Percentiles rank a stretch among this genome's conserved stretches.
These are phyloP conservation scores for Annulohypoxylon stygium DNA, from an alignment of 495 filamentous ascomycete species.

Conservation along the genomic window DNA sequence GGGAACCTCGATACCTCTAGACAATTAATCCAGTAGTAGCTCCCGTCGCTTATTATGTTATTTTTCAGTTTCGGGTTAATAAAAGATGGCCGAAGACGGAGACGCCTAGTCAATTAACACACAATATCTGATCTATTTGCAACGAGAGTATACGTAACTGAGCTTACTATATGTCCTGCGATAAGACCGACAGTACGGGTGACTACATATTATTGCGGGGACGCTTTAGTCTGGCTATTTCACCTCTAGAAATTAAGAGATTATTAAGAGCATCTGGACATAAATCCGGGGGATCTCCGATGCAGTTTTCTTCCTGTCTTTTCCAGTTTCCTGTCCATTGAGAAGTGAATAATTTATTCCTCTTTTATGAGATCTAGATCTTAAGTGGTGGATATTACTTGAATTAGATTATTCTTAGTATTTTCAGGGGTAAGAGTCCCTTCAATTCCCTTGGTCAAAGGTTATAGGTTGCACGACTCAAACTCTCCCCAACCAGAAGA, in stretches of 20 bases:
- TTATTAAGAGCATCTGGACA: constrained; percentile 32
- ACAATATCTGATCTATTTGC: constrained; percentile 15
- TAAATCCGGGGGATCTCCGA: constrained; percentile 17
- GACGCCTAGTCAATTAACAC: constrained; percentile 20
- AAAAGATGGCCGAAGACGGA: constrained; percentile 41
- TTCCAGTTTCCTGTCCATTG: not conserved
- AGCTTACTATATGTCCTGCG: constrained; percentile 32
- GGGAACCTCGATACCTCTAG: not conserved
- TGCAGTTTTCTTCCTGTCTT: not conserved
- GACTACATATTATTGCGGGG: constrained; percentile 18
- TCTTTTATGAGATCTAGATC: not conserved
- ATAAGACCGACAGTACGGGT: constrained; percentile 18
- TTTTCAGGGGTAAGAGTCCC: constrained; percentile 1
- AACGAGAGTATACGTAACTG: not conserved
- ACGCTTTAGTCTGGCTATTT: constrained; percentile 25
- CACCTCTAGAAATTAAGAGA: constrained; percentile 31
- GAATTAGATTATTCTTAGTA: not conserved
- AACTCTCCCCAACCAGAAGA: constrained; percentile 3
- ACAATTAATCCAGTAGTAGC: not conserved
- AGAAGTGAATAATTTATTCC: not conserved
- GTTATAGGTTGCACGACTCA: constrained; percentile 26
- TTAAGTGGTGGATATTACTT: constrained; percentile 13
- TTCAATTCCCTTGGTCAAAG: constrained; percentile 9
- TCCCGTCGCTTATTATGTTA: constrained; percentile 11
- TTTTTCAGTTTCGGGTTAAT: constrained; percentile 21